Evolutionary conservation across 2,329 filamentous ascomycete genomes (phyloP).

Genomic region (Amphichorda felina): DNA sequence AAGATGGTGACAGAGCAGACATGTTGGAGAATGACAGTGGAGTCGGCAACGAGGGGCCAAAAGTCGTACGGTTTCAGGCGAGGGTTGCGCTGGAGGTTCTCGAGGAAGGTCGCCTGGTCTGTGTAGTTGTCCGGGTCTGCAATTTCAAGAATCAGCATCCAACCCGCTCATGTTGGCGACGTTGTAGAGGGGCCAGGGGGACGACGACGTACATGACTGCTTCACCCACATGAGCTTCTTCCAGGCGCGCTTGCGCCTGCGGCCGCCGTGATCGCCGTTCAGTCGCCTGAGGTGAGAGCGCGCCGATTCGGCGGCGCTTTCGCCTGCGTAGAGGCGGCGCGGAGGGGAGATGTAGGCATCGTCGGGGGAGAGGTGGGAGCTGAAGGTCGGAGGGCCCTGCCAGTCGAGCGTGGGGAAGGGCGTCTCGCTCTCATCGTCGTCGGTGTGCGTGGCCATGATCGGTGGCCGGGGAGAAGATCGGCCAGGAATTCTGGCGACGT

Average conservation of each 20-base stretch:
- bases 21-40: conserved; percentile 93
- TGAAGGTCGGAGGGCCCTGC: conserved; percentile 13
- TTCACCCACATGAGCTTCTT: conserved; percentile 98
- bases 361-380: conserved; percentile 64
- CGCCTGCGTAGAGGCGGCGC: conserved; percentile 32
- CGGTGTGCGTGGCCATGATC: conserved; percentile 22
- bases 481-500: no score
- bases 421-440: conserved; percentile 19
- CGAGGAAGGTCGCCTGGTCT: conserved; percentile 90
- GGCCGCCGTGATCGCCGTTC: conserved; percentile 50
- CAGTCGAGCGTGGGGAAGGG: conserved; percentile 20
- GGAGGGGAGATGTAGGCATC: conserved; percentile 68
- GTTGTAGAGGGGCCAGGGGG: background rate
- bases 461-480: background rate
- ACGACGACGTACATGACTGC: conserved; percentile 62
- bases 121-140: conserved; percentile 97
- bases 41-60: conserved; percentile 91
- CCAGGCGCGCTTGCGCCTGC: conserved; percentile 64
- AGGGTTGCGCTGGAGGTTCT: conserved; percentile 89
- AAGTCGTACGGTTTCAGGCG: conserved; percentile 93
- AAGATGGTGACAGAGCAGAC: conserved; percentile 93
- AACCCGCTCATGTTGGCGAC: background rate
- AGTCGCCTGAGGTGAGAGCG: conserved; percentile 27
- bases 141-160: background rate
- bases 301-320: conserved; percentile 16